phyloP scores from a whole-genome alignment of 2,329 filamentous ascomycete genomes.

The Neonectria neomacrospora region DNA sequence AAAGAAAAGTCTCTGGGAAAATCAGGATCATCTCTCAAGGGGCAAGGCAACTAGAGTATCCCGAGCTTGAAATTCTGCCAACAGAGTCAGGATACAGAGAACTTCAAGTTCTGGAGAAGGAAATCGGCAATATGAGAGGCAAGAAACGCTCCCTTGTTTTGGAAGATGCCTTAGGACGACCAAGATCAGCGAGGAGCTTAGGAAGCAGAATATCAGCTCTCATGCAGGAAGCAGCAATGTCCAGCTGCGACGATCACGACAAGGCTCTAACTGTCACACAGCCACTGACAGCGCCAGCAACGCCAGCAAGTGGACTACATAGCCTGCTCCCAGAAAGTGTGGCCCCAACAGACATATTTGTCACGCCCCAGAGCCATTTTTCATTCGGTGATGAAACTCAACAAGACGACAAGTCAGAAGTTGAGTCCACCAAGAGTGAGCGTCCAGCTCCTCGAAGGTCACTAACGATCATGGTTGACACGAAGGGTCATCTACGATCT shows the following conservation, averaged over 20 bases:
- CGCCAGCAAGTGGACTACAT: constrained; percentile 16
- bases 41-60: constrained; percentile 34
- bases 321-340: constrained; percentile 31
- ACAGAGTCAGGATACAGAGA: constrained; percentile 38
- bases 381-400: constrained; percentile 8
- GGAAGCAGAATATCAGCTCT: constrained; percentile 35
- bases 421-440: constrained; percentile 2
- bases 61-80: constrained; percentile 40
- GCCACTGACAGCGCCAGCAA: constrained; percentile 19
- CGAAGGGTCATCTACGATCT: background rate
- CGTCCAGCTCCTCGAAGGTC: background rate
- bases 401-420: background rate
- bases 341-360: constrained; percentile 35
- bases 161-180: constrained; percentile 10
- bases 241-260: constrained; percentile 19
- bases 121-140: constrained; percentile 37
- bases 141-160: background rate
- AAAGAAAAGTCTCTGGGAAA: background rate
- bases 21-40: constrained; percentile 6
- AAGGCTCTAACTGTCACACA: background rate
- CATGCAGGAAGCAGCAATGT: constrained; percentile 29
- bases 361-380: constrained; percentile 38
- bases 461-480: background rate
- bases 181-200: constrained; percentile 30
- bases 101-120: constrained; percentile 33